Conservation (phyloP, 192 early-diverging fungal genomes). For the Backusella westeae region DNA sequence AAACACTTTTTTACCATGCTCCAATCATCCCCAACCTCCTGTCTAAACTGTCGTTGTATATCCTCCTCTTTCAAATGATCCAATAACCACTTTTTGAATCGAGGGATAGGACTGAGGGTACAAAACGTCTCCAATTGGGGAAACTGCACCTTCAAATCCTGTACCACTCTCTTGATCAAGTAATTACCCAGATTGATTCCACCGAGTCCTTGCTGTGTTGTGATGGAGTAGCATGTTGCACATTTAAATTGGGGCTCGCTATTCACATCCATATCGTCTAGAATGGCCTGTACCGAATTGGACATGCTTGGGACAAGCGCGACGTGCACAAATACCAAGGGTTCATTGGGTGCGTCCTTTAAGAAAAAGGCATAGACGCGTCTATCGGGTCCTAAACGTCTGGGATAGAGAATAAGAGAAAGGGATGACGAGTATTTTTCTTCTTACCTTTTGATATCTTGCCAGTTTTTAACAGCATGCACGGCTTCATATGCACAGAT, state of each 20-base stretch:
- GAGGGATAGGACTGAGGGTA: slow-evolving; percentile 89
- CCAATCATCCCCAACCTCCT: neutral
- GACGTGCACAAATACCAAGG: slow-evolving; percentile 89
- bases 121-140: slow-evolving; percentile 77
- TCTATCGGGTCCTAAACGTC: slow-evolving; percentile 58
- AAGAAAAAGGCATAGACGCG: slow-evolving; percentile 87
- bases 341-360: slow-evolving; percentile 71
- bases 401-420: neutral
- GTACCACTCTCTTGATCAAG: slow-evolving; percentile 85
- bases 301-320: slow-evolving; percentile 67
- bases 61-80: slow-evolving; percentile 11
- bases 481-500: slow-evolving; percentile 87
- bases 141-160: slow-evolving; percentile 66
- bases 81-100: slow-evolving; percentile 80
- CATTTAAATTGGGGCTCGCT: slow-evolving; percentile 44
- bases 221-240: slow-evolving; percentile 95
- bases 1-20: neutral
- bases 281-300: slow-evolving; percentile 58
- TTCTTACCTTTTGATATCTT: slow-evolving; percentile 74
- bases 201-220: slow-evolving; percentile 78
- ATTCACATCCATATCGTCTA: slow-evolving; percentile 28
- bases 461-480: slow-evolving; percentile 79
- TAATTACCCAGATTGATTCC: slow-evolving; percentile 93
- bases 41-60: neutral
- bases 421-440: slow-evolving; percentile 2